phyloP scores from a whole-genome alignment of 2,329 filamentous ascomycete genomes.

The Aspergillus proliferans region DNA sequence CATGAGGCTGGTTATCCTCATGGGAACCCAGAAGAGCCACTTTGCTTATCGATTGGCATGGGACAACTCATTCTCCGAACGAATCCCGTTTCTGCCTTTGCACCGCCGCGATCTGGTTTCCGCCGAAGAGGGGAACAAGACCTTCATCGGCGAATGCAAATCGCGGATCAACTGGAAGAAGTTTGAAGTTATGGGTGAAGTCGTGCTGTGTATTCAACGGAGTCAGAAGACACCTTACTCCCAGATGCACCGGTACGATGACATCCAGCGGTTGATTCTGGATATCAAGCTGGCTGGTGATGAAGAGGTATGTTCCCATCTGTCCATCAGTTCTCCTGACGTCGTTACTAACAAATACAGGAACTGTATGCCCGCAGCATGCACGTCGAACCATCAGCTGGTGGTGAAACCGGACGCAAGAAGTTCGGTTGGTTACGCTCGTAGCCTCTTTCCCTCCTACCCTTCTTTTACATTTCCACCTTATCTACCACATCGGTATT shows the following conservation, averaged over 20 bases:
- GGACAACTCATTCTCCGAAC: constrained; percentile 85
- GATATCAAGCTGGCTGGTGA: constrained; percentile 77
- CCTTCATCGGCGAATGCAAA: constrained; percentile 68
- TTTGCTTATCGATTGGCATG: constrained; percentile 95
- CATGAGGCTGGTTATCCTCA: constrained; percentile 79
- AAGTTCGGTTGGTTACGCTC: constrained; percentile 41
- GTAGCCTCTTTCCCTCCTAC: constrained; percentile 9
- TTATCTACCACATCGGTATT: not conserved
- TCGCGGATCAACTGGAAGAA: constrained; percentile 95
- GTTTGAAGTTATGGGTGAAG: constrained; percentile 91
- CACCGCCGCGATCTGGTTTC: constrained; percentile 85
- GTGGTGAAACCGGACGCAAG: constrained; percentile 31
- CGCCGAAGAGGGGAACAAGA: constrained; percentile 86
- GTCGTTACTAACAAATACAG: constrained; percentile 28
- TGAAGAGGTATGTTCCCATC: constrained; percentile 65
- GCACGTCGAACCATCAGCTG: constrained; percentile 45
- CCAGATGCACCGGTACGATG: constrained; percentile 62
- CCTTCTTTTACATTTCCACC: not conserved
- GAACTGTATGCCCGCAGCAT: constrained; percentile 55
- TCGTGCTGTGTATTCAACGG: constrained; percentile 82
- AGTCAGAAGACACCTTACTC: constrained; percentile 82
- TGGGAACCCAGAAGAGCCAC: constrained; percentile 87
- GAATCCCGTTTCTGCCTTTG: constrained; percentile 89
- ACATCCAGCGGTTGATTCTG: constrained; percentile 67
- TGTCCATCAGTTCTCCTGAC: not conserved